phyloP scores from a whole-genome alignment of 2,329 filamentous ascomycete genomes.

The Colletotrichum godetiae region DNA sequence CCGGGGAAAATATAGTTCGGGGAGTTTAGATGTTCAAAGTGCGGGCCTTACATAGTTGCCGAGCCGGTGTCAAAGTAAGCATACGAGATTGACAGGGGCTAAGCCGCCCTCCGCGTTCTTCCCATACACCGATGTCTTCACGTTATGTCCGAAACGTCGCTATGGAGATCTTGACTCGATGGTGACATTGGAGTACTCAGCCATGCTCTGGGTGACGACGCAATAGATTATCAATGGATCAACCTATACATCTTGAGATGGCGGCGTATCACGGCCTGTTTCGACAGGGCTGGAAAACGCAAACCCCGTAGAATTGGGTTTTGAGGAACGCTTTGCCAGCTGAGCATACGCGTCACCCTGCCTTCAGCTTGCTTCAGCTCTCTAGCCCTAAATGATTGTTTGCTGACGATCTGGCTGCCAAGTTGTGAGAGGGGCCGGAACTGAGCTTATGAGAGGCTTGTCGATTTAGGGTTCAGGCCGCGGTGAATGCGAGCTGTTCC shows the following conservation, averaged over 20 bases:
- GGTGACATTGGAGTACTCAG: neutral
- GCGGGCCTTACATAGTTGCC: neutral
- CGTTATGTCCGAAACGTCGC: neutral
- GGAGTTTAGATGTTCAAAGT: neutral
- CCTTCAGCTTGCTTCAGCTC: neutral
- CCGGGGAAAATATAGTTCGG: neutral
- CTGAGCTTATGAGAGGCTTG: too few relatives aligned
- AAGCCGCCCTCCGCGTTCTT: neutral
- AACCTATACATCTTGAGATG: neutral
- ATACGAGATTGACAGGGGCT: neutral
- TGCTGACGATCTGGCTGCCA: too few relatives aligned
- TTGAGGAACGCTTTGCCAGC: neutral
- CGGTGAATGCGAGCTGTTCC: too few relatives aligned
- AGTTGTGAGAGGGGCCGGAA: too few relatives aligned
- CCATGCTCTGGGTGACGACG: neutral
- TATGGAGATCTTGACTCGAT: neutral
- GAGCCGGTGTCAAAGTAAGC: neutral
- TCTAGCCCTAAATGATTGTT: neutral
- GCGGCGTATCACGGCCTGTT: neutral
- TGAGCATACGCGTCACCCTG: neutral
- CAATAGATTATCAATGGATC: neutral
- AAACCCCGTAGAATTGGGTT: neutral
- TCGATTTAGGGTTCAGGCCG: too few relatives aligned
- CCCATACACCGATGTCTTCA: neutral
- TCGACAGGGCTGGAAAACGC: neutral